phyloP scores from a whole-genome alignment of 1,284 basidiomycete species.

The Apiotrichum domesticum region DNA sequence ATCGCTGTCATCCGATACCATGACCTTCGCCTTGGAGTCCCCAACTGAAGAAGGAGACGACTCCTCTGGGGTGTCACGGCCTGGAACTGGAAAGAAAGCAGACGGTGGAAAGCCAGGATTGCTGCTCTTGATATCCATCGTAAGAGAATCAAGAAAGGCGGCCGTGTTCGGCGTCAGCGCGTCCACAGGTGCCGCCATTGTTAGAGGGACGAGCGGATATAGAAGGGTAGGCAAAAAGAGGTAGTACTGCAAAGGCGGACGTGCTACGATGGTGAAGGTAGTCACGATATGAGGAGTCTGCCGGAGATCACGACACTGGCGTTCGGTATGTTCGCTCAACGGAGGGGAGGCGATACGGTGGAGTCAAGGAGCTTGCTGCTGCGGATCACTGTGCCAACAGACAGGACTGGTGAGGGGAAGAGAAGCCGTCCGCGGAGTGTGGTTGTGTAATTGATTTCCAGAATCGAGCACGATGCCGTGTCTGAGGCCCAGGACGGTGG shows the following conservation, averaged over 20 bases:
- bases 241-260: background rate
- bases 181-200: slow-evolving; percentile 27
- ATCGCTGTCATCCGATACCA: slow-evolving; percentile 14
- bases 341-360: no score
- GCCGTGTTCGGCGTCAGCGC: slow-evolving; percentile 43
- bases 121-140: slow-evolving; percentile 8
- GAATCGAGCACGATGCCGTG: no score
- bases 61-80: slow-evolving; percentile 35
- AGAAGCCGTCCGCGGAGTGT: no score
- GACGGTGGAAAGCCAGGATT: slow-evolving; percentile 29
- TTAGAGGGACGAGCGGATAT: background rate
- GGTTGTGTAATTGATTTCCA: no score
- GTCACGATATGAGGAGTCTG: no score
- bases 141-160: slow-evolving; percentile 38
- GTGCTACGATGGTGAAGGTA: background rate
- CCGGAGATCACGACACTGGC: no score
- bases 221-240: background rate
- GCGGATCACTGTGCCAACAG: no score
- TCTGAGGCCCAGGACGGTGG: no score
- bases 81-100: slow-evolving; percentile 38
- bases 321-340: no score
- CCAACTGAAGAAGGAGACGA: slow-evolving; percentile 29
- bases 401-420: no score
- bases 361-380: no score
- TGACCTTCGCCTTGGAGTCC: background rate